Percentiles rank a stretch among this genome's conserved stretches.
Evolutionary conservation across 352 stramenopile genomes (phyloP).

Genomic region (Elongisporangium anandrum): DNA sequence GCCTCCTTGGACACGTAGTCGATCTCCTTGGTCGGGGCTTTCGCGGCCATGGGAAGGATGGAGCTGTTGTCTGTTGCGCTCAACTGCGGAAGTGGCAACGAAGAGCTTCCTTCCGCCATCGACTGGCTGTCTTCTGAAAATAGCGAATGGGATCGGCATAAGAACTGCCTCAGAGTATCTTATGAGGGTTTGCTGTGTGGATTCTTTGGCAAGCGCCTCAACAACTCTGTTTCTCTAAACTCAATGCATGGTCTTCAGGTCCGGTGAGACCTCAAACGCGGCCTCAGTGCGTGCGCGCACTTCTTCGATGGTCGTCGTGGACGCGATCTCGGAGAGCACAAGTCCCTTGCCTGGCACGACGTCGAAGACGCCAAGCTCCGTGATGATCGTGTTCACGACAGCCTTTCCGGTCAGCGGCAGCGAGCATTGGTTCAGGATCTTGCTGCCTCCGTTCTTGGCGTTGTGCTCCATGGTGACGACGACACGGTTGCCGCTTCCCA

Average conservation of each 20-base stretch:
- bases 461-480: conserved; percentile 98
- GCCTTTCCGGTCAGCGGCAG: conserved; percentile 93
- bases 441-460: conserved; percentile 91
- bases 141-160: conserved; percentile 6
- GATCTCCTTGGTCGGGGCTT: conserved; percentile 61
- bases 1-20: conserved; percentile 82
- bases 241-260: conserved; percentile 66
- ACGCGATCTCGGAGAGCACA: conserved; percentile 88
- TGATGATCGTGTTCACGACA: conserved; percentile 94
- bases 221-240: neutral
- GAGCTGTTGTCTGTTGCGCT: neutral
- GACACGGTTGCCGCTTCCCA: conserved; percentile 90
- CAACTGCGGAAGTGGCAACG: neutral
- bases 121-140: neutral
- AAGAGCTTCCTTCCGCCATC: neutral
- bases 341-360: conserved; percentile 61
- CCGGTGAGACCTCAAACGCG: conserved; percentile 55
- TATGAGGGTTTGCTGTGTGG: neutral
- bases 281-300: conserved; percentile 77
- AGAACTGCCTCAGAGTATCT: conserved; percentile 1
- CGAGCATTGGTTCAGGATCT: conserved; percentile 93
- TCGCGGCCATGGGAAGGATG: conserved; percentile 23
- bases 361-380: conserved; percentile 87
- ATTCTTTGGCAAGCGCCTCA: too few relatives aligned
- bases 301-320: conserved; percentile 77